Conservation (phyloP, 345 rosid genomes). For the Citrus australasica region DNA sequence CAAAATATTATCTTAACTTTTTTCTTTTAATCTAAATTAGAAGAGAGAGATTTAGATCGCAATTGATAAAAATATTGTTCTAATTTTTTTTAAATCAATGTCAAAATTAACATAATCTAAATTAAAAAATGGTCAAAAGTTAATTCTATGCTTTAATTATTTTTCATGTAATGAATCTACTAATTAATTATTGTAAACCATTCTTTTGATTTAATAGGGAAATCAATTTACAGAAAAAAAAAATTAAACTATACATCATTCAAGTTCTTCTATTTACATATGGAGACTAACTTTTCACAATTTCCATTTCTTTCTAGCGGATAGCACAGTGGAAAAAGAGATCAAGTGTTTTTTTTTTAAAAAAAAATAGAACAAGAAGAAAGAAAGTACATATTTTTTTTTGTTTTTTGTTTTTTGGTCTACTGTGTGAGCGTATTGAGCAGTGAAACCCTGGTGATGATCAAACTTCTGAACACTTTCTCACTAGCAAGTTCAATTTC, state of each 20-base stretch:
- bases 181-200: neutral
- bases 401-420: neutral
- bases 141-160: too few relatives aligned
- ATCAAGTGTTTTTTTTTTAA: neutral
- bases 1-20: too few relatives aligned
- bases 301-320: conserved; percentile 3
- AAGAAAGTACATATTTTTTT: too few relatives aligned
- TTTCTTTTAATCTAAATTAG: too few relatives aligned
- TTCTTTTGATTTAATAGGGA: neutral
- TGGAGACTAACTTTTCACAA: neutral
- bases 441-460: conserved; percentile 51
- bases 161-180: too few relatives aligned
- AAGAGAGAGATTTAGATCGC: too few relatives aligned
- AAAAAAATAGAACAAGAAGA: too few relatives aligned
- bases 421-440: conserved; percentile 47
- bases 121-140: too few relatives aligned
- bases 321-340: neutral
- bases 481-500: conserved; percentile 33
- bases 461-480: conserved; percentile 52
- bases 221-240: conserved; percentile 6
- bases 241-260: conserved; percentile 1
- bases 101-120: too few relatives aligned
- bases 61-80: neutral
- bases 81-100: too few relatives aligned
- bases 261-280: neutral